Conservation (phyloP, 495 filamentous ascomycete species). For the Xylaria castorea region DNA sequence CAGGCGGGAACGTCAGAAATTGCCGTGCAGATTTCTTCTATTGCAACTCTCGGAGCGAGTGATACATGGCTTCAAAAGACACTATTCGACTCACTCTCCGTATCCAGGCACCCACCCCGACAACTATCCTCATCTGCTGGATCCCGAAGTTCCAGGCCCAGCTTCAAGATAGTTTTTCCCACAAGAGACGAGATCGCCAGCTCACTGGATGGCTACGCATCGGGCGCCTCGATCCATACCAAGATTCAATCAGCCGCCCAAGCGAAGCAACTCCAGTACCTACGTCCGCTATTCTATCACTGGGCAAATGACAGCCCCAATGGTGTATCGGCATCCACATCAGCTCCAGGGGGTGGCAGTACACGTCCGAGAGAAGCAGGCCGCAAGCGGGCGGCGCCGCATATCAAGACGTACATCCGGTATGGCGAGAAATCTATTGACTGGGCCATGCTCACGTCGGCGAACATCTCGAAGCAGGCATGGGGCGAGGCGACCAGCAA, state of each 20-base stretch:
- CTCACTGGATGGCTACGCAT: slow-evolving; percentile 78
- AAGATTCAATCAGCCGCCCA: slow-evolving; percentile 73
- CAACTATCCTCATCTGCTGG: slow-evolving; percentile 33
- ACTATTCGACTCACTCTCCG: slow-evolving; percentile 58
- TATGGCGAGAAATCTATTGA: slow-evolving; percentile 70
- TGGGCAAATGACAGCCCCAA: slow-evolving; percentile 67
- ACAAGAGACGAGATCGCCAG: slow-evolving; percentile 79
- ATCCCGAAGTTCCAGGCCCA: slow-evolving; percentile 31
- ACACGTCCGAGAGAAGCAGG: slow-evolving; percentile 50
- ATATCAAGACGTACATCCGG: slow-evolving; percentile 90
- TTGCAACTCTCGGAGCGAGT: slow-evolving; percentile 77
- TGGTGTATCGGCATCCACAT: slow-evolving; percentile 27
- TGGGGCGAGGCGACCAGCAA: slow-evolving; percentile 73
- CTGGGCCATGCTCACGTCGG: slow-evolving; percentile 86
- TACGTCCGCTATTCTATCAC: slow-evolving; percentile 72
- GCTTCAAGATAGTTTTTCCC: slow-evolving; percentile 75
- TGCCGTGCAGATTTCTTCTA: slow-evolving; percentile 79
- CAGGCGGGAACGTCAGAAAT: slow-evolving; percentile 59
- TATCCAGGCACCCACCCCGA: slow-evolving; percentile 45
- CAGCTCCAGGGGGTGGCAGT: slow-evolving; percentile 2
- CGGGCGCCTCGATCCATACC: slow-evolving; percentile 83
- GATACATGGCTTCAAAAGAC: slow-evolving; percentile 76
- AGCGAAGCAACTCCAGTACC: slow-evolving; percentile 74
- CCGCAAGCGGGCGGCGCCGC: slow-evolving; percentile 81
- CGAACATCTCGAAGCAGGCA: slow-evolving; percentile 87